Evolutionary conservation across 306 rosid species (phyloP), one percentile per base, ranked within the genome.

Genomic region (Cucurbita maxima): DNA sequence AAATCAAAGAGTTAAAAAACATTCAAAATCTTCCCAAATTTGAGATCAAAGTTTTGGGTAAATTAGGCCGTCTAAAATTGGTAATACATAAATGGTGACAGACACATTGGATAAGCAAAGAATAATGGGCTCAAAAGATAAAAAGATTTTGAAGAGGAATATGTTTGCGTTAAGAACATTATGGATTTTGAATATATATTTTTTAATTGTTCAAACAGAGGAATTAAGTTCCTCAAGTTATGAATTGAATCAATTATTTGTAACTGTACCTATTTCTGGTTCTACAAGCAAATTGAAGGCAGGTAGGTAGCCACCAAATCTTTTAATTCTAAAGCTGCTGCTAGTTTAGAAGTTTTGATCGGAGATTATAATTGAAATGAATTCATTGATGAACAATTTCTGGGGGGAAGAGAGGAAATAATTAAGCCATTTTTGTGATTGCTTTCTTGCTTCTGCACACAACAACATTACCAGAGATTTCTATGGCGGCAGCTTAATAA

Each of bases 391-490:
- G 38, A 45, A 43, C 37, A 64, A 18, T 64, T 43, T 43, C 71
- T 16, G 16, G 50, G 25, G 18, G 3, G 16, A 40, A 8, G 50
- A 63, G n/a, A 38, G 52, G 20, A 67, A 12, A 19, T 36, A 12
- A 19, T 36, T 2, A 19, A 45, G 13, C 37, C 19, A 14, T 68
- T 47, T 48, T 68, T 25, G 57, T 68, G 73, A 68, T 67, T 47
- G 40, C 38, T 64, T 47, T 10, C 15, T 15, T 66, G 13, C 56
- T 43, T 22, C 40, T 68, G 57, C 73, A 47, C 22, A 68, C 40
- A 68, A 45, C 55, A 68, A 47, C 1, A 68, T 68, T 68, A 45
- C 73, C 73, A 68, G 73, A 68, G 57, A 48, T 30, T 13, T 69
- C 41, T 15, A 69, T 69, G 58, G 54, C 20, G 56, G 10, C 53